Evolutionary conservation across 768 basidiomycete genomes (phyloP), one percentile per base, ranked within the genome.

Genomic region (Trametes villosa): DNA sequence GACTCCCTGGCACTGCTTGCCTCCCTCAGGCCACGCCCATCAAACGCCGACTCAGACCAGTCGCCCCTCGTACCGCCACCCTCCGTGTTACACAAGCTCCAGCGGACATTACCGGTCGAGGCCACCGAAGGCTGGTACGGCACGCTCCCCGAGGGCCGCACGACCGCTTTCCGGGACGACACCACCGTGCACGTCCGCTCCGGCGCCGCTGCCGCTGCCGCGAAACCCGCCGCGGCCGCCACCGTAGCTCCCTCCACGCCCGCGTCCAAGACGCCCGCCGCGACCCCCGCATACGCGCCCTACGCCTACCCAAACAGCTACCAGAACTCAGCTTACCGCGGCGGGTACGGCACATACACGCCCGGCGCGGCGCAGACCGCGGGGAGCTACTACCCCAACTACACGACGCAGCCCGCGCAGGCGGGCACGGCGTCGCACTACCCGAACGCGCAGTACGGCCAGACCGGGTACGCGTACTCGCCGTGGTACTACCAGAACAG

Each of bases 71-170:
- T 86, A 9, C 92, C 92, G 3, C 80, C 90, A 0, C 72, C 87
- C 9, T 75, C 84, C 27, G 73, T 85, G 57, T 81, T 94, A n/a
- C 88, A 82, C 64, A 86, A 82, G 67, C 79, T 94, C 3, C 88
- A 91, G 66, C 84, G 80, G 22, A 88, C 89, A 1, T 77, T 94
- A 3, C 88, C 87, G 1, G 69, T 82, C 26, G 78, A 80, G 9
- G 79, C 87, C 17, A 77, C 83, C 2, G 76, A 77, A 57, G 88
- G 90, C 22, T 94, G 91, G 91, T 77, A 85, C 65, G 91, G 91
- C 34, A 92, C 86, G 2, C 80, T 93, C 3, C 84, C 87, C 12
- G 68, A 83, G 13, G 76, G 80, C 47, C 79, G 81, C 26, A 60
- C 81, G 11, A 80, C 82, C 0, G 88, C 91, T 6, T 80, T 92